A percentile compares a stretch with the other conserved stretches of the same genome.
Evolutionary conservation across 2,329 filamentous ascomycete species (phyloP).

Genomic region (Madurella mycetomatis): DNA sequence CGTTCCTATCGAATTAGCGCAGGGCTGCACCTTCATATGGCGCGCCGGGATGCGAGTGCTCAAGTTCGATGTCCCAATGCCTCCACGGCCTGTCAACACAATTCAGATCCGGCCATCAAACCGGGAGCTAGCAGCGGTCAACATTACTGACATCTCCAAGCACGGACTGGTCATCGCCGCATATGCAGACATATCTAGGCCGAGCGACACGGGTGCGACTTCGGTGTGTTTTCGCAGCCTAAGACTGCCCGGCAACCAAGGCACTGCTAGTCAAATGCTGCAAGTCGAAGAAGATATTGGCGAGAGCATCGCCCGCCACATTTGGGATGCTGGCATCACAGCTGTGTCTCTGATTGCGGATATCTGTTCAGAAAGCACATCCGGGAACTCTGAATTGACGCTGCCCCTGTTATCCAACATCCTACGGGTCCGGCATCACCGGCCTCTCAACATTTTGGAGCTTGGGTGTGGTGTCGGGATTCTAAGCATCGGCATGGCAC

Average conservation of each 20-base stretch:
- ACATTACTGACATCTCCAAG: slow-evolving; percentile 22
- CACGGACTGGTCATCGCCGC: slow-evolving; percentile 42
- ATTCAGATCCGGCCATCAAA: slow-evolving; percentile 27
- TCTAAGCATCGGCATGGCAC: slow-evolving; percentile 47
- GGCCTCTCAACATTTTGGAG: slow-evolving; percentile 45
- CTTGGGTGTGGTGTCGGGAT: slow-evolving; percentile 55
- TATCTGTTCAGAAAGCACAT: slow-evolving; percentile 18
- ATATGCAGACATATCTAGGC: slow-evolving; percentile 33
- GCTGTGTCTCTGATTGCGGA: slow-evolving; percentile 37
- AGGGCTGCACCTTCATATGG: slow-evolving; percentile 26
- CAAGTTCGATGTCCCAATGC: slow-evolving; percentile 32
- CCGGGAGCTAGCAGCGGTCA: slow-evolving; percentile 19
- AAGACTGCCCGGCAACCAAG: slow-evolving; percentile 14
- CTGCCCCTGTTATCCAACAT: slow-evolving; percentile 31
- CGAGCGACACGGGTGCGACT: slow-evolving; percentile 6
- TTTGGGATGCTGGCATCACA: slow-evolving; percentile 55
- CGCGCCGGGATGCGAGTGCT: slow-evolving; percentile 33
- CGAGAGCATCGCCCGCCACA: slow-evolving; percentile 55
- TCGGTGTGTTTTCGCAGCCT: slow-evolving; percentile 33
- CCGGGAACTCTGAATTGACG: background rate
- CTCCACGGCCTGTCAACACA: slow-evolving; percentile 18
- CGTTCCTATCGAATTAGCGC: slow-evolving; percentile 17
- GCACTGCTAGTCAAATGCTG: slow-evolving; percentile 25
- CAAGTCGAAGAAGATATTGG: slow-evolving; percentile 54
- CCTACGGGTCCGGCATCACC: slow-evolving; percentile 24